A percentile compares a stretch with the other conserved stretches of the same genome.
Conservation (phyloP, 1,284 basidiomycete genomes). For the Trichosporon coremiiforme region DNA sequence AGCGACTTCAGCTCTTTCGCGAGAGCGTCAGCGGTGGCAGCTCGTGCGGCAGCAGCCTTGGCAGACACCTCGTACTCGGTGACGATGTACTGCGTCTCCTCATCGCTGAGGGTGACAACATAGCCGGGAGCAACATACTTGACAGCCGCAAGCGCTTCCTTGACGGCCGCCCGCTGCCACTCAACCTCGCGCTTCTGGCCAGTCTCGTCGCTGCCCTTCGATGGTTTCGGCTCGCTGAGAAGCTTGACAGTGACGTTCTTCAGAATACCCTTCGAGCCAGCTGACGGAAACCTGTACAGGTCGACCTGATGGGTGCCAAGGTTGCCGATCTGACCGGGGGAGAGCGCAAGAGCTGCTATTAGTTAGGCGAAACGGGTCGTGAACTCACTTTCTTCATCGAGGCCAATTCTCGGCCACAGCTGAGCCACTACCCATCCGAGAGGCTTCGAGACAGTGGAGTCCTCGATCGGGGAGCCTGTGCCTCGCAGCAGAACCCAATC, state of each 20-base stretch:
- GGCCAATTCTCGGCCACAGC: conserved; percentile 45
- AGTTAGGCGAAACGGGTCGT: neutral
- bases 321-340: conserved; percentile 33
- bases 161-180: conserved; percentile 57
- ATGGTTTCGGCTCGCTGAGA: neutral
- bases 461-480: neutral
- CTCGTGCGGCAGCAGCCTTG: conserved; percentile 42
- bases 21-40: conserved; percentile 13
- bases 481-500: conserved; percentile 44
- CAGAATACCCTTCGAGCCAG: conserved; percentile 31
- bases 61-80: conserved; percentile 63
- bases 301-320: conserved; percentile 35
- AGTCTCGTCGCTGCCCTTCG: conserved; percentile 11
- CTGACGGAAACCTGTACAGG: conserved; percentile 37
- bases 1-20: conserved; percentile 40
- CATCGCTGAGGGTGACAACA: conserved; percentile 68
- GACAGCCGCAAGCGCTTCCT: conserved; percentile 64
- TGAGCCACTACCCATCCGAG: conserved; percentile 36
- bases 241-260: conserved; percentile 37
- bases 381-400: conserved; percentile 45
- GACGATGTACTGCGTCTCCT: conserved; percentile 59
- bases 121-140: conserved; percentile 70
- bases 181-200: conserved; percentile 47
- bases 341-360: conserved; percentile 33
- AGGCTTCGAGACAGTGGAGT: conserved; percentile 9